Evolutionary conservation across 2,329 filamentous ascomycete genomes (phyloP), one percentile per base, ranked within the genome.

Genomic region (Colletotrichum lentis): DNA sequence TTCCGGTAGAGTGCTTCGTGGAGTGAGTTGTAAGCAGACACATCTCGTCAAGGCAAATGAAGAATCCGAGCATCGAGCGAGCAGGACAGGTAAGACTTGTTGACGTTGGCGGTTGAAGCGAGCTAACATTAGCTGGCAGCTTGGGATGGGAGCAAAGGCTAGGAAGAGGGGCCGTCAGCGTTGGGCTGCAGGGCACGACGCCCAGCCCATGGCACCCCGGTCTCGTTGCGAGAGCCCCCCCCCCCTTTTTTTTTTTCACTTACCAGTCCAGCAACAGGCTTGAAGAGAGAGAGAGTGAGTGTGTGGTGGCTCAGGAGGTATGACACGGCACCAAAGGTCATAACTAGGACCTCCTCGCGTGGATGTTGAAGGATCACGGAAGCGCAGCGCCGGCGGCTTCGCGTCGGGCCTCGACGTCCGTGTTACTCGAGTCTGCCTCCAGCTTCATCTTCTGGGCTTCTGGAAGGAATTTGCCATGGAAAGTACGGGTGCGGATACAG

Each of bases 111-210:
- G 53, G 41, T 35, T 59, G 35, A 55, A 31, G 8, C 27, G 27
- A 31, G 27, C 7, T 31, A 31, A 31, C 27, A 31, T 7, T 35
- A 35, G 7, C 31, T 35, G 31, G 31, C 31, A 35, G 31, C 8
- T 35, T 35, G 44, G 66, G 56, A 61, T 39, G 44, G 5, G 22
- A 41, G 35, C 5, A 65, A 66, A 61, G 65, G 50, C 65, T 65
- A 68, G 61, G 62, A 68, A 68, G 62, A 65, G 65, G 65, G 65
- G 50, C 62, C 62, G 62, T 55, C 65, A 66, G 49, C 62, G 4
- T 68, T 54, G 55, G 62, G 49, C 47, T 43, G 44, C 55, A 65
- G 62, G 62, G 55, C 43, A 18, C 31, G 43, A 43, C 4, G 37
- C 27, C 56, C 56, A 35, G 41, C 56, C 56, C 20, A 58, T 24